A percentile compares a stretch with the other conserved stretches of the same genome.
Evolutionary conservation across 371 early-diverging fungal species (phyloP).

Genomic region (Saksenaea vasiformis): DNA sequence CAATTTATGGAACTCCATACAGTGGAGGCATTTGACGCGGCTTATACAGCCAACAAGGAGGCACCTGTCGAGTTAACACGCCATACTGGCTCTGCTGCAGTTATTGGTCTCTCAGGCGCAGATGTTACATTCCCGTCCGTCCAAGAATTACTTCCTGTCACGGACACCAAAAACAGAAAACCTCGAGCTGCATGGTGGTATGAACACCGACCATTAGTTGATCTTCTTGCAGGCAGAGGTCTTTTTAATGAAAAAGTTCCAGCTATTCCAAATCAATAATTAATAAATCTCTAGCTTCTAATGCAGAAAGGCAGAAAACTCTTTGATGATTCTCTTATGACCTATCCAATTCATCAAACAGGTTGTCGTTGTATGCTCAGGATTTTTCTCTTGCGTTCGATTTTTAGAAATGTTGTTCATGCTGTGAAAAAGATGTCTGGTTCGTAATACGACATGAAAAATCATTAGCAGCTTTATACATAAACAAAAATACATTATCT

Average conservation of each 20-base stretch:
- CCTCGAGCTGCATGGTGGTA: constrained; percentile 83
- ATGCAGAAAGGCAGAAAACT: neutral
- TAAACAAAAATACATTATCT: too few species aligned
- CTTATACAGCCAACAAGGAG: constrained; percentile 16
- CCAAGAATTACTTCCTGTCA: constrained; percentile 64
- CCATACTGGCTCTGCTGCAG: constrained; percentile 65
- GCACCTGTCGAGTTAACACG: constrained; percentile 65
- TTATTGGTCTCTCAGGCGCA: constrained; percentile 86
- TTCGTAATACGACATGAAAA: too few species aligned
- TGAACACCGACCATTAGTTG: constrained; percentile 49
- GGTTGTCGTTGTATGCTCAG: too few species aligned
- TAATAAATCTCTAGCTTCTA: neutral
- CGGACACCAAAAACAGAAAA: constrained; percentile 80
- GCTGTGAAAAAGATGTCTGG: too few species aligned
- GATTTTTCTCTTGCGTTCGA: too few species aligned
- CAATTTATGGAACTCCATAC: constrained; percentile 61
- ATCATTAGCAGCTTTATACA: too few species aligned
- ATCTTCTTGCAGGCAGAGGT: constrained; percentile 44
- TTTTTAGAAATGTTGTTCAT: too few species aligned
- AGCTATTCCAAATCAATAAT: neutral
- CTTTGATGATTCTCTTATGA: too few species aligned
- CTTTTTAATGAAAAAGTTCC: constrained; percentile 40
- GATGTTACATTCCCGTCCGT: constrained; percentile 75
- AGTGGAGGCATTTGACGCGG: constrained; percentile 24
- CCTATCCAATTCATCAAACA: too few species aligned